A percentile compares a stretch with the other conserved stretches of the same genome.
These are phyloP conservation scores for Boletus eberwhitei DNA, from an alignment of 768 basidiomycete species.

Conservation along the genomic window DNA sequence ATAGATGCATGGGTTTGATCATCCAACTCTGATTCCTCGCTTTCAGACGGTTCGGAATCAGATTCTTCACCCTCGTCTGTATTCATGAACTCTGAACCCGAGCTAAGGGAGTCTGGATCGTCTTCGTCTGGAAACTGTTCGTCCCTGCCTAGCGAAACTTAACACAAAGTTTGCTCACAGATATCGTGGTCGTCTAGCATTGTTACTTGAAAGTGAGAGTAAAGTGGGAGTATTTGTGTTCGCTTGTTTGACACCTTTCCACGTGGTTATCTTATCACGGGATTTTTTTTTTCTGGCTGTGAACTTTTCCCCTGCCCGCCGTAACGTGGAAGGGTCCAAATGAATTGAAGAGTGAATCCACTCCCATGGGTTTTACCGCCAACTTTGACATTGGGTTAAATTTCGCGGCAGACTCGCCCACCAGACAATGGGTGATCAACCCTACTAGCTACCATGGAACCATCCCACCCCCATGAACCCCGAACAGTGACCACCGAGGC, in stretches of 20 bases:
- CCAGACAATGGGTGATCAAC: not conserved
- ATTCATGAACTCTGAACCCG: constrained; percentile 1
- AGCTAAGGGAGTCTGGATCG: constrained; percentile 1
- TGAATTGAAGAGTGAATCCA: not conserved
- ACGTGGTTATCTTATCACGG: too few species aligned
- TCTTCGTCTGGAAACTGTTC: constrained; percentile 11
- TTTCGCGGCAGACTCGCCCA: not conserved
- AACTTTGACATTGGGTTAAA: not conserved
- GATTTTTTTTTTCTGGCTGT: too few species aligned
- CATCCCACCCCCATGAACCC: not conserved
- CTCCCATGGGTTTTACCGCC: not conserved
- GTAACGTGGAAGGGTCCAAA: too few species aligned
- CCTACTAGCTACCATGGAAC: not conserved
- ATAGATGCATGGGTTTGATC: not conserved
- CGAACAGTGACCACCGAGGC: not conserved
- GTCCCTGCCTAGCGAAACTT: constrained; percentile 56
- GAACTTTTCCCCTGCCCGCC: too few species aligned
- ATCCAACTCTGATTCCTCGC: not conserved
- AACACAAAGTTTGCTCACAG: constrained; percentile 30
- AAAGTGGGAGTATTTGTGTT: not conserved
- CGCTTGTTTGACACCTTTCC: not conserved
- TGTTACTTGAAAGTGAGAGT: constrained; percentile 1
- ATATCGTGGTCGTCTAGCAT: constrained; percentile 15
- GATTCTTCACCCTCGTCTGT: constrained; percentile 2
- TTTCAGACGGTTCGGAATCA: not conserved